Percentiles rank a stretch among this genome's conserved stretches.
Conservation (phyloP, 73 alveolate genomes). For the Paramecium primaurelia region DNA sequence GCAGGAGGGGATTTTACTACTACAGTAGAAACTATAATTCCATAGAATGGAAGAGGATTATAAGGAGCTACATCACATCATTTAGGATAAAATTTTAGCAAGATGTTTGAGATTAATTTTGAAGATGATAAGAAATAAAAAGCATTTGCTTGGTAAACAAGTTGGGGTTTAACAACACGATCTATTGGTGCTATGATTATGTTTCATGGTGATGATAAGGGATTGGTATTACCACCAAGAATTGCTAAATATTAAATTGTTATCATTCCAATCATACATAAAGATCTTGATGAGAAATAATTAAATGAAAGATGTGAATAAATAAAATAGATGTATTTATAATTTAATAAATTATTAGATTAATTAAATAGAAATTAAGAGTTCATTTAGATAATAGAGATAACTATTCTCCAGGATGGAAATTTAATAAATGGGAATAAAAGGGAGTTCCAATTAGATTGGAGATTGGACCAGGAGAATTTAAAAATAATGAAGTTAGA, state of each 20-base stretch:
- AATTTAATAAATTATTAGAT: not conserved
- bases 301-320: constrained; percentile 74
- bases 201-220: constrained; percentile 99
- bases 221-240: constrained; percentile 99
- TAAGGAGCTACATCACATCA: constrained; percentile 99
- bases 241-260: constrained; percentile 97
- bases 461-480: constrained; percentile 94
- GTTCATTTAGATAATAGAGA: constrained; percentile 94
- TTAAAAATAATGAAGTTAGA: constrained; percentile 65
- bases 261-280: constrained; percentile 89
- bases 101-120: constrained; percentile 95
- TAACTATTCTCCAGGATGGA: constrained; percentile 98
- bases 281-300: constrained; percentile 77
- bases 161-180: constrained; percentile 99
- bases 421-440: constrained; percentile 98
- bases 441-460: constrained; percentile 99
- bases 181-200: constrained; percentile 93
- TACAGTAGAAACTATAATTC: constrained; percentile 95
- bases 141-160: constrained; percentile 93
- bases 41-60: constrained; percentile 98
- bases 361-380: constrained; percentile 77
- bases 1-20: constrained; percentile 98
- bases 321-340: constrained; percentile 51
- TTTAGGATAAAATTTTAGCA: constrained; percentile 99
- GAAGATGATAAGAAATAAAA: constrained; percentile 91